Evolutionary conservation across 805 yeast genomes (phyloP).

Genomic region (Cyberlindnera mississippiensis): DNA sequence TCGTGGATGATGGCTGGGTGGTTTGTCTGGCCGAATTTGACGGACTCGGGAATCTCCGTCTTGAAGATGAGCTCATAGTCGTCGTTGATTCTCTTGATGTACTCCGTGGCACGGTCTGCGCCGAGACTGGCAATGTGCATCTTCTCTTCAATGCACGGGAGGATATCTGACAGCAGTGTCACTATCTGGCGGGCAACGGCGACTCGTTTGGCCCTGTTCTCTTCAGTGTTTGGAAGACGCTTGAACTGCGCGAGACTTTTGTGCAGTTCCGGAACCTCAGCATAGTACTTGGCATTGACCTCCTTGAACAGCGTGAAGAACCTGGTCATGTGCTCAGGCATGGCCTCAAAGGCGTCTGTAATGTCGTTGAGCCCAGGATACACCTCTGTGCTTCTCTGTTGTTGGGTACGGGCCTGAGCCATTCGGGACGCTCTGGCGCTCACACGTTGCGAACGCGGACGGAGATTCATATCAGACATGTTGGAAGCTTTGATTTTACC

Average conservation of each 20-base stretch:
- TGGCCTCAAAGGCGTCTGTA: constrained; percentile 84
- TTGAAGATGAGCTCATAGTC: constrained; percentile 71
- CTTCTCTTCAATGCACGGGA: constrained; percentile 93
- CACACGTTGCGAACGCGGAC: constrained; percentile 34
- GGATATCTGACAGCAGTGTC: constrained; percentile 52
- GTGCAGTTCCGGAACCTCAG: constrained; percentile 64
- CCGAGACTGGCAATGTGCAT: constrained; percentile 96
- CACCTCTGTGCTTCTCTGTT: constrained; percentile 33
- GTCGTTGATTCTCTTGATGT: constrained; percentile 69
- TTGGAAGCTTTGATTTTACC: neutral
- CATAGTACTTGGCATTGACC: constrained; percentile 89
- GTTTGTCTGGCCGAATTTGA: constrained; percentile 73
- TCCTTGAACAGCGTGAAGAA: constrained; percentile 87
- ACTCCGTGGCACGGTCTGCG: constrained; percentile 66
- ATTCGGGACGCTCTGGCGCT: constrained; percentile 12
- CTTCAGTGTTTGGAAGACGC: constrained; percentile 26
- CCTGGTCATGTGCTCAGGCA: constrained; percentile 77
- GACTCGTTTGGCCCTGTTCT: constrained; percentile 18
- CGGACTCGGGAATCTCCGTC: constrained; percentile 77
- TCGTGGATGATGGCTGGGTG: constrained; percentile 88
- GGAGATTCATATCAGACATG: constrained; percentile 27
- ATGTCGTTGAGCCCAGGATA: constrained; percentile 91
- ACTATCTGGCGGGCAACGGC: constrained; percentile 36
- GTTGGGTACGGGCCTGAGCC: constrained; percentile 10
- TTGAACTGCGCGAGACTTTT: constrained; percentile 48